Base-by-base conservation (phyloP, 768 basidiomycete genomes). In the Tulasnella calospora region DNA sequence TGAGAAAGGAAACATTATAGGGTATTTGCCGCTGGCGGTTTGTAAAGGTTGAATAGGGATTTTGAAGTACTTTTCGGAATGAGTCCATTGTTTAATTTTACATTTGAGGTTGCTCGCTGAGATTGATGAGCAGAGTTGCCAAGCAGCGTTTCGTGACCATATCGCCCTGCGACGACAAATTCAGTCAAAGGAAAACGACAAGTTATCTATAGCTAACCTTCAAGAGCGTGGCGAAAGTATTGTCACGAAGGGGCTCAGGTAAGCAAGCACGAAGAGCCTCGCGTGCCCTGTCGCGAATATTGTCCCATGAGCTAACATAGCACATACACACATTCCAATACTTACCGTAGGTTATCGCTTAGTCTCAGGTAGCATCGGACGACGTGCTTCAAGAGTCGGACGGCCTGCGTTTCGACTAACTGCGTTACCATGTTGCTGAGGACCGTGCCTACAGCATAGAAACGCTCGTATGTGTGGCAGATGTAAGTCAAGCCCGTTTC, bases 391-490 rank as follows among this genome's bases (percentile, higher is more conserved):
- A 99, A 86, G 71, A 99, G 86, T 82, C 98, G 87, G 38, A 99
- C 97, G 15, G 98, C 98, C 84, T 98, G 98, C 2, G 94, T 98
- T 85, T 99, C 97, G 76, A 99, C 96, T 72, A 99, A 89, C 83
- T 98, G 95, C 83, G 92, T 93, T 81, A 99, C 98, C 98, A 99
- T 99, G 84, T 98, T 98, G 87, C 94, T 94, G 79, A 99, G 88
- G 21, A 99, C 98, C 10, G 97, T 98, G 23, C 97, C 98, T 76
- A 99, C 98, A 19, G 98, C 98, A 84, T 98, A 99, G 86, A 99
- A 99, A 74, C 98, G 89, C 84, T 99, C 98, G 83, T 99, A 99
- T n/a, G 98, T 99, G 85, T 99, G 98, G 82, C 98, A 99, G 83
- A 99, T 99, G 84, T 99, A 99, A 21, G 95, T 96, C 79, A 99